Base-by-base conservation (phyloP, 148 eudicot species). In the Oxyria digyna region DNA sequence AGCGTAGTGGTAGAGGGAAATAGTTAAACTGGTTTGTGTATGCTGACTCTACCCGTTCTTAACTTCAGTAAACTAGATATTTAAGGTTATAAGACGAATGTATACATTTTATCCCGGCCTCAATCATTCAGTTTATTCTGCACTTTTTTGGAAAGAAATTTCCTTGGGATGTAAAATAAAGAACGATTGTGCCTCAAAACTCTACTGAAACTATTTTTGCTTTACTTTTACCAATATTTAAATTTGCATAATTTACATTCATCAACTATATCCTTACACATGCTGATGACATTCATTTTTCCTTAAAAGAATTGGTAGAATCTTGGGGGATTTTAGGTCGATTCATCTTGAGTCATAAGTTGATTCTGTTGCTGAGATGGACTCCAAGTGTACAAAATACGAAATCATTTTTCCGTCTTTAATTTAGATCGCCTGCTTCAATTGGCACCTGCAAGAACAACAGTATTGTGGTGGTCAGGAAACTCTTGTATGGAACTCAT, bases 361-460 rank as follows among this genome's bases (percentile, higher is more conserved):
- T 42, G 45, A 9, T 42, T 42, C 45, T 48, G 54, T 48, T 48
- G 54, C 24, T 48, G 23, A 48, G 24, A 48, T 48, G 54, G 24
- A 10, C 54, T 48, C 23, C 6, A n/a, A 48, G 8, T 48, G 54
- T 48, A 48, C 54, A 48, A 48, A 48, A 17, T 42, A 15, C 20
- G 32, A 23, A 23, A 67, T 82, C 81, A 85, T 83, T 85, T 85
- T 77, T 91, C 96, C 89, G 85, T 81, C 85, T 85, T 87, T 74
- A 84, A 70, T 18, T 48, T 48, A 48, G 54, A 79, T 75, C 68
- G 74, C 82, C 67, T 50, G 71, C 77, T 71, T 85, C 93, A 69
- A 55, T 74, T 24, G 78, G 72, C 1, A 72, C 91, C 97, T 92
- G 93, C 88, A 84, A 50, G 76, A 20, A 67, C 38, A 71, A 50